Percentiles rank a stretch among this genome's conserved stretches.
Conservation (phyloP, 2,329 filamentous ascomycete species). For the Leptodontidium sp. region DNA sequence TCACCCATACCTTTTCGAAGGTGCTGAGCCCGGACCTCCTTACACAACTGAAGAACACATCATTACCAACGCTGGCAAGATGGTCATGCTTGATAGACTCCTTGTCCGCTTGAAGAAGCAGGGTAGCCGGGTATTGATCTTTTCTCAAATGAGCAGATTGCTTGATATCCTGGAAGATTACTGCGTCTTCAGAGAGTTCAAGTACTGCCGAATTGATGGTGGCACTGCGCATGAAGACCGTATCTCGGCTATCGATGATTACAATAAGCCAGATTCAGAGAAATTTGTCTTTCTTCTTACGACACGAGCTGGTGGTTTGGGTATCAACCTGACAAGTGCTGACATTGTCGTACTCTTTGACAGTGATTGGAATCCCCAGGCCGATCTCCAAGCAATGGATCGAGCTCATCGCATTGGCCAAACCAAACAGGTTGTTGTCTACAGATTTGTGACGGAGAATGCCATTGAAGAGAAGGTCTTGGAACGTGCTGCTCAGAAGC, state of each 20-base stretch:
- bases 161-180: conserved; percentile 98
- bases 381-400: conserved; percentile 98
- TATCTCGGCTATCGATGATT: conserved; percentile 96
- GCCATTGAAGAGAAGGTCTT: conserved; percentile 98
- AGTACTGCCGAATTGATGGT: conserved; percentile 97
- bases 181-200: conserved; percentile 92
- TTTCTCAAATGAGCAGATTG: conserved; percentile 98
- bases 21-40: conserved; percentile 93
- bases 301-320: conserved; percentile 92
- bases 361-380: conserved; percentile 98
- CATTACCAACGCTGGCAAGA: conserved; percentile 92
- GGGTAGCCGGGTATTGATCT: conserved; percentile 95
- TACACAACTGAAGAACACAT: conserved; percentile 99
- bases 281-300: conserved; percentile 97
- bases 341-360: conserved; percentile 98
- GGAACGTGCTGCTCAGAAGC: conserved; percentile 94
- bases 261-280: conserved; percentile 94
- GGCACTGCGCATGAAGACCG: conserved; percentile 97
- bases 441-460: conserved; percentile 96
- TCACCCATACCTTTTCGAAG: conserved; percentile 97
- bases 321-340: conserved; percentile 94
- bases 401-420: conserved; percentile 98
- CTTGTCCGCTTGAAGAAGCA: conserved; percentile 83
- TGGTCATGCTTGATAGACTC: conserved; percentile 95
- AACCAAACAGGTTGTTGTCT: conserved; percentile 97